Percentiles rank a stretch among this genome's conserved stretches.
Evolutionary conservation across 108 stramenopile species (phyloP).

Genomic region (Schizochytrium sp.): DNA sequence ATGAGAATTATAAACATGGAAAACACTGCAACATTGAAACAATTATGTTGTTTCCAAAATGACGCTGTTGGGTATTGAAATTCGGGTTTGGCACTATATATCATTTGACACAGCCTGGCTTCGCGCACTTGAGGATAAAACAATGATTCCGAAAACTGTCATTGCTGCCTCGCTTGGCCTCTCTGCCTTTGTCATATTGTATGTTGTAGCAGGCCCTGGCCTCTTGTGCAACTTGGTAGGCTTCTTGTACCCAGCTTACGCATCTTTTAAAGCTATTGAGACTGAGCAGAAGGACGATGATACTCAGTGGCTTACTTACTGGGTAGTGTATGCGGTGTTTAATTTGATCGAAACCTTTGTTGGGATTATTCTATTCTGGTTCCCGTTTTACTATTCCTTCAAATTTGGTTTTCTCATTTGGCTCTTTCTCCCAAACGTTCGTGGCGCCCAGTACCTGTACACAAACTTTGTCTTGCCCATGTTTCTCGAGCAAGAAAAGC

Average conservation of each 20-base stretch:
- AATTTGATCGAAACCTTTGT: slow-evolving; percentile 88
- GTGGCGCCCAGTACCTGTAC: slow-evolving; percentile 89
- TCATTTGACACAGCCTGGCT: neutral
- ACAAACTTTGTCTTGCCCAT: slow-evolving; percentile 87
- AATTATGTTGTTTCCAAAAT: no score
- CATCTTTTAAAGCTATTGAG: slow-evolving; percentile 89
- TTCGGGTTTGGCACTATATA: no score
- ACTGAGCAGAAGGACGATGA: slow-evolving; percentile 83
- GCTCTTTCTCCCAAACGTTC: slow-evolving; percentile 90
- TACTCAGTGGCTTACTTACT: slow-evolving; percentile 94
- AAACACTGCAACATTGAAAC: no score
- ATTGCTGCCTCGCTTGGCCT: neutral
- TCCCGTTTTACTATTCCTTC: slow-evolving; percentile 93
- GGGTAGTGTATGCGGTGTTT: slow-evolving; percentile 93
- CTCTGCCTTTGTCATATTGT: slow-evolving; percentile 51
- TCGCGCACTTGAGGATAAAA: slow-evolving; percentile 5
- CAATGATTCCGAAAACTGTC: slow-evolving; percentile 44
- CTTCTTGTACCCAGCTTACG: slow-evolving; percentile 89
- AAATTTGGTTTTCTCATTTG: slow-evolving; percentile 93
- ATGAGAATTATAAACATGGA: no score
- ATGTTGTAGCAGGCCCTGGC: slow-evolving; percentile 23
- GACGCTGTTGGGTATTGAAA: no score
- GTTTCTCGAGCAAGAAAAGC: slow-evolving; percentile 83
- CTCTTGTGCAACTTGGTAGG: slow-evolving; percentile 86
- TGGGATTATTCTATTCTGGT: slow-evolving; percentile 87